Base-by-base conservation (phyloP, 352 stramenopile genomes). In the Phytopythium mirpurense region DNA sequence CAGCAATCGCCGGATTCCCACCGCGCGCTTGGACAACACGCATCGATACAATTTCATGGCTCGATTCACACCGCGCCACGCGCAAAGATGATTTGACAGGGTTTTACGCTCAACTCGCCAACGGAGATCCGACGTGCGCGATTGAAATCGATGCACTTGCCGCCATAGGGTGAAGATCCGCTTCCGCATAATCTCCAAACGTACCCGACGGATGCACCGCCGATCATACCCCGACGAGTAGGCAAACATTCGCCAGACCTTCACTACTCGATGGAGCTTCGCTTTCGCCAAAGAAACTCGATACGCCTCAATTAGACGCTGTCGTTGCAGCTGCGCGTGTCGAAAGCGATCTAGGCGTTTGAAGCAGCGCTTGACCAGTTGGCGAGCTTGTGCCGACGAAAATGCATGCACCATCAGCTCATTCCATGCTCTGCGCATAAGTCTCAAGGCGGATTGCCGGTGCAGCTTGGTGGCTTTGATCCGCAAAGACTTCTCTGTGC, bases 151-250 rank as follows among this genome's bases (percentile, higher is more conserved):
- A 45, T 51, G 48, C 16, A 61, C 65, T 50, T 68, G 52, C 32
- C 48, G 64, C 62, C 65, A 74, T 48, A 68, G 50, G 24, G 58
- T 26, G 47, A 74, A 63, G 50, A 60, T 68, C 31, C 55, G 51
- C 26, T 41, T 68, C 14, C 65, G 43, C 2, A 54, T 54, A 3
- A 74, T 38, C 21, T 58, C 53, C 40, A 65, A 65, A 27, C 63
- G 56, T 5, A 74, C 58, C 31, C 52, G 24, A 35, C 27, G 37
- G 15, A 50, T 41, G 16, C 66, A 36, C 18, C 23, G 63, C 27
- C 46, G 46, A 4, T 65, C 48, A 27, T 43, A 50, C 46, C 40
- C 23, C 35, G 32, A 51, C 18, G 5, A 41, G 50, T 57, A 34
- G 2, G 65, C 37, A 14, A 61, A 61, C 29, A 19, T 21, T 61